phyloP scores from a whole-genome alignment of 345 rosid genomes.

The Dimocarpus longan region DNA sequence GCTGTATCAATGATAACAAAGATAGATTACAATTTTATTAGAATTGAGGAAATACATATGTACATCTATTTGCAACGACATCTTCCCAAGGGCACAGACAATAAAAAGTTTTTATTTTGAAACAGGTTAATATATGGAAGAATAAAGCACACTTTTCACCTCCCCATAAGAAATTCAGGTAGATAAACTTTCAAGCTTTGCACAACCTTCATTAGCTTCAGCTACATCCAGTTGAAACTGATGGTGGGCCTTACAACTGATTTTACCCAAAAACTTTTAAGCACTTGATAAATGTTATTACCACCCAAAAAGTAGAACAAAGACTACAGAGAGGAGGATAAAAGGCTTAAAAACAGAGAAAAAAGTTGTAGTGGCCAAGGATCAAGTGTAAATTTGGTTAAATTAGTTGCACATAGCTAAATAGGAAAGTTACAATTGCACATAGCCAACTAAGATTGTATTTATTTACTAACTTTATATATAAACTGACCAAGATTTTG shows the following conservation, averaged over 20 bases:
- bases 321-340: not conserved
- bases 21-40: not conserved
- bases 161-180: not conserved
- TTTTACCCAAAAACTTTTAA: not conserved
- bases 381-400: not conserved
- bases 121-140: not conserved
- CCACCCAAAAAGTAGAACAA: conserved; percentile 1
- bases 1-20: conserved; percentile 45
- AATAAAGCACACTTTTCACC: not conserved
- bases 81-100: not conserved
- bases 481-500: not conserved
- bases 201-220: not conserved
- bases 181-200: not conserved
- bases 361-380: not conserved
- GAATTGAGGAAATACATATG: not conserved
- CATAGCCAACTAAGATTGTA: not conserved
- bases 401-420: not conserved
- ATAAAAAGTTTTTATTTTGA: not conserved
- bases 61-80: not conserved
- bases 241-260: not conserved
- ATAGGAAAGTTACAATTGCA: not conserved
- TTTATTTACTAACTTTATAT: not conserved
- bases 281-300: not conserved
- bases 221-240: not conserved
- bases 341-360: not conserved